A percentile compares a stretch with the other conserved stretches of the same genome.
Conservation (phyloP, 805 yeast genomes). For the Candida pseudoglaebosa region DNA sequence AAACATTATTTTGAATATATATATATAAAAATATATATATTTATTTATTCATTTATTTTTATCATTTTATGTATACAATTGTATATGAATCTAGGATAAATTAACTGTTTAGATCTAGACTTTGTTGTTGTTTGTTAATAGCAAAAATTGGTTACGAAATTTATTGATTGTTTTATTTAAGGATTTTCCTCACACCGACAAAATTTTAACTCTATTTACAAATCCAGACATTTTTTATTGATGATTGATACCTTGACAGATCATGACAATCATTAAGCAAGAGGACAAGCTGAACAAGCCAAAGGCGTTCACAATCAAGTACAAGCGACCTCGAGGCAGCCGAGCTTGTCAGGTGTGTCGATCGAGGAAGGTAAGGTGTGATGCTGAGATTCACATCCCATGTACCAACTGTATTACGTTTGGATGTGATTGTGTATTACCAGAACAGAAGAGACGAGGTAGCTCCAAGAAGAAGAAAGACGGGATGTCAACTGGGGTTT, state of each 20-base stretch:
- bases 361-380: slow-evolving; percentile 76
- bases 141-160: no score
- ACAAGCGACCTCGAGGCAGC: slow-evolving; percentile 57
- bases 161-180: no score
- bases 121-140: no score
- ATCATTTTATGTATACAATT: no score
- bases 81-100: no score
- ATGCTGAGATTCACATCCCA: slow-evolving; percentile 52
- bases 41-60: no score
- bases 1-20: no score
- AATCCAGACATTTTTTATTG: neutral
- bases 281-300: slow-evolving; percentile 26
- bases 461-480: slow-evolving; percentile 9
- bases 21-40: no score
- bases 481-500: no score
- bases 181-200: no score
- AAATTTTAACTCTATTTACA: neutral
- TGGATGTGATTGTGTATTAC: slow-evolving; percentile 67
- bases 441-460: slow-evolving; percentile 51
- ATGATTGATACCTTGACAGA: no score
- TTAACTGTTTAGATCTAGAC: no score
- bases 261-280: slow-evolving; percentile 9
- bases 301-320: slow-evolving; percentile 43
- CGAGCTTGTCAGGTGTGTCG: slow-evolving; percentile 79
- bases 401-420: slow-evolving; percentile 62